phyloP scores from a whole-genome alignment of 2,329 filamentous ascomycete species.

The Aspergillus glaucus region DNA sequence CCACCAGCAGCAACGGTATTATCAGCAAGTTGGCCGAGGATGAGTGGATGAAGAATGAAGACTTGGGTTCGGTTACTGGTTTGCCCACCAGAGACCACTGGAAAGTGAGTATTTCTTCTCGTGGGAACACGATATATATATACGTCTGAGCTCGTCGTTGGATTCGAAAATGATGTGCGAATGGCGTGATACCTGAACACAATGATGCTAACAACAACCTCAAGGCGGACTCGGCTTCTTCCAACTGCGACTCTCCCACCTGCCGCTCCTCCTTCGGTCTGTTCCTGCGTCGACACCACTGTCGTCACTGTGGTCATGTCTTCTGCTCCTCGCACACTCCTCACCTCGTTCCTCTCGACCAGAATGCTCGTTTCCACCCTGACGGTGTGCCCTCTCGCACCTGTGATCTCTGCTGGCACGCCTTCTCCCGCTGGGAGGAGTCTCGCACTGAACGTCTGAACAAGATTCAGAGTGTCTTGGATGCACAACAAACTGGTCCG shows the following conservation, averaged over 20 bases:
- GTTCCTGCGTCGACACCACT: slow-evolving; percentile 60
- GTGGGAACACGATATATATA: slow-evolving; percentile 15
- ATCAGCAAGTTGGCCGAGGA: slow-evolving; percentile 46
- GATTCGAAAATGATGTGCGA: slow-evolving; percentile 2
- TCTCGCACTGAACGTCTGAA: slow-evolving; percentile 43
- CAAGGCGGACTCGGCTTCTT: slow-evolving; percentile 54
- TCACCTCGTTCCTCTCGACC: slow-evolving; percentile 54
- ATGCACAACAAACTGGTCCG: slow-evolving; percentile 20
- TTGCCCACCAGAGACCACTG: slow-evolving; percentile 58
- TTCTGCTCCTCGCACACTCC: slow-evolving; percentile 57
- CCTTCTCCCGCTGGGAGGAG: slow-evolving; percentile 53
- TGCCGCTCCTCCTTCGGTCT: slow-evolving; percentile 56
- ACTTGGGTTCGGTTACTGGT: slow-evolving; percentile 52
- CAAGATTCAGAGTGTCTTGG: slow-evolving; percentile 41
- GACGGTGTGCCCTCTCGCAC: slow-evolving; percentile 50
- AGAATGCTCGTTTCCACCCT: slow-evolving; percentile 58
- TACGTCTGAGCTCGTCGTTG: slow-evolving; percentile 14
- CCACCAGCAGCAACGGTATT: slow-evolving; percentile 23
- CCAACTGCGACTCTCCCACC: slow-evolving; percentile 51
- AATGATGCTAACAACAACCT: slow-evolving; percentile 9
- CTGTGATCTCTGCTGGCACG: slow-evolving; percentile 56
- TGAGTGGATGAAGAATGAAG: slow-evolving; percentile 47
- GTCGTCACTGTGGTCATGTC: slow-evolving; percentile 60
- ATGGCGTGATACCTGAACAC: slow-evolving; percentile 19
- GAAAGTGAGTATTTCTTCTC: slow-evolving; percentile 48